These are phyloP conservation scores for Pichia scutulata DNA, from an alignment of 805 yeast species.

Conservation along the genomic window DNA sequence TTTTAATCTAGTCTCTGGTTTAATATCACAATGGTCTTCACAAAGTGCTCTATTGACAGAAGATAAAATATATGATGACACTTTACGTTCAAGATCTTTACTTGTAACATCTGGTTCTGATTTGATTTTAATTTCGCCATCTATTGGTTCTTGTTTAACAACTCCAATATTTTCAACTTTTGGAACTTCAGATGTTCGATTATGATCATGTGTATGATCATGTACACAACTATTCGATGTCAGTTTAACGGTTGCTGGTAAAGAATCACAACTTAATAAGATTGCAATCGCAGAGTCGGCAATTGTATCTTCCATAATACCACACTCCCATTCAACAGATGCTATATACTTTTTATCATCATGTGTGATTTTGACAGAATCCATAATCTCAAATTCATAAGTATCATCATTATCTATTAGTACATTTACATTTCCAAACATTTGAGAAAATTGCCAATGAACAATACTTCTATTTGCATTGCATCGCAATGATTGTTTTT, in stretches of 20 bases:
- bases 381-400: conserved; percentile 54
- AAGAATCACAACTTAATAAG: conserved; percentile 81
- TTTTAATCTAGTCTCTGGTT: conserved; percentile 32
- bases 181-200: neutral
- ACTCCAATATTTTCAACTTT: neutral
- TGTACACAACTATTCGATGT: conserved; percentile 52
- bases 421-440: conserved; percentile 83
- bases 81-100: neutral
- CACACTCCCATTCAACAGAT: conserved; percentile 85
- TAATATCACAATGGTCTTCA: conserved; percentile 7
- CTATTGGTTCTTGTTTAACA: neutral
- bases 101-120: neutral
- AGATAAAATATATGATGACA: neutral
- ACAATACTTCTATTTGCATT: conserved; percentile 76
- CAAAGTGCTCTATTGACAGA: neutral
- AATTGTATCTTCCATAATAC: conserved; percentile 80
- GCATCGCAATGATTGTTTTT: conserved; percentile 70
- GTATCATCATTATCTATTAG: conserved; percentile 46
- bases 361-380: conserved; percentile 45
- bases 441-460: conserved; percentile 85
- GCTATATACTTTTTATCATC: conserved; percentile 39
- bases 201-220: conserved; percentile 1
- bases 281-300: conserved; percentile 94
- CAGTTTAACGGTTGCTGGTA: conserved; percentile 90
- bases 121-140: neutral